These are phyloP conservation scores for Candida nitratophila DNA, from an alignment of 805 yeast genomes.

Conservation along the genomic window DNA sequence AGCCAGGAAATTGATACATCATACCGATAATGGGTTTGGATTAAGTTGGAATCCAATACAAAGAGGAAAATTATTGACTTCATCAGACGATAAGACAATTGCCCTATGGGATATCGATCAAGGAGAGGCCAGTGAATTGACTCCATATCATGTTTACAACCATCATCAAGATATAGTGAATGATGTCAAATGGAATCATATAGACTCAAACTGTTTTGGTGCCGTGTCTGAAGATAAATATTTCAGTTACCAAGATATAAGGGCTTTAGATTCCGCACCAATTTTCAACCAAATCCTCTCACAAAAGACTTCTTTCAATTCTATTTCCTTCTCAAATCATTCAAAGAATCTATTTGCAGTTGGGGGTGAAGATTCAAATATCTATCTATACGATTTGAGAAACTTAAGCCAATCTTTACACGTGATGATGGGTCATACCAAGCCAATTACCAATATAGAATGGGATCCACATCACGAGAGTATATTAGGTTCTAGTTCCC, in stretches of 20 bases:
- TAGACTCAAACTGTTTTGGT: slow-evolving; percentile 47
- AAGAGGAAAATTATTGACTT: slow-evolving; percentile 46
- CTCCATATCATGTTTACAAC: slow-evolving; percentile 25
- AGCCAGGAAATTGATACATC: slow-evolving; percentile 38
- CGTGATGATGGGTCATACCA: slow-evolving; percentile 76
- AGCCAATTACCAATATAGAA: slow-evolving; percentile 61
- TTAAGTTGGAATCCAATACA: slow-evolving; percentile 53
- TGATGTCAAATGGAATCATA: slow-evolving; percentile 67
- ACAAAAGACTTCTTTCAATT: slow-evolving; percentile 41
- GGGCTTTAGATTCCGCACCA: slow-evolving; percentile 23
- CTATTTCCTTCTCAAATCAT: slow-evolving; percentile 59
- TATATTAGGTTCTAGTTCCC: slow-evolving; percentile 66
- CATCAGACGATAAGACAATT: slow-evolving; percentile 59
- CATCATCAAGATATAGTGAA: slow-evolving; percentile 58
- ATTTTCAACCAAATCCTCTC: slow-evolving; percentile 17
- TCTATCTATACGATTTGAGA: slow-evolving; percentile 60
- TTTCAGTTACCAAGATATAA: slow-evolving; percentile 47
- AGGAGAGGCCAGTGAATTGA: not conserved
- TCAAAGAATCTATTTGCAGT: slow-evolving; percentile 55
- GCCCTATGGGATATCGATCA: slow-evolving; percentile 50
- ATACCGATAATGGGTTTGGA: slow-evolving; percentile 68
- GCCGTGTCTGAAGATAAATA: slow-evolving; percentile 68
- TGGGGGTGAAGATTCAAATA: slow-evolving; percentile 63
- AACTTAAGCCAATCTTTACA: slow-evolving; percentile 39
- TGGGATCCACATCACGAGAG: slow-evolving; percentile 78